phyloP scores from a whole-genome alignment of 306 rosid genomes.

The Luffa acutangula region DNA sequence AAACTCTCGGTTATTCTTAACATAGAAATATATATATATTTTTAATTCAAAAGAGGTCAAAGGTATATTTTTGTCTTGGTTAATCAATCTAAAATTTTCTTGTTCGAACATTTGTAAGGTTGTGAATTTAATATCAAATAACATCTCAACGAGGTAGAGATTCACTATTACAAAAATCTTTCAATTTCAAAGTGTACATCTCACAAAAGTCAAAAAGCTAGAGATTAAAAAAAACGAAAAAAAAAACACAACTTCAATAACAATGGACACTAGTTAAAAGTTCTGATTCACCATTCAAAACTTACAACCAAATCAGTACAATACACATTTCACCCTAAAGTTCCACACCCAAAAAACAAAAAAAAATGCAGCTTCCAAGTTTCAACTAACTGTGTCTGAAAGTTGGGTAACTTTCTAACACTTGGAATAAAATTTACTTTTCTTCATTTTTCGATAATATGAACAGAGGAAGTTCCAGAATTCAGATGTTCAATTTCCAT shows the following conservation, averaged over 20 bases:
- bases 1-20: too few relatives aligned
- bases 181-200: background rate
- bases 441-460: background rate
- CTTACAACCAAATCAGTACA: background rate
- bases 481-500: background rate
- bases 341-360: background rate
- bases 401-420: background rate
- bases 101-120: background rate
- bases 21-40: too few relatives aligned
- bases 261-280: background rate
- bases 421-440: background rate
- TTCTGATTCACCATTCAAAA: background rate
- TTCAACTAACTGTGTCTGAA: background rate
- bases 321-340: background rate
- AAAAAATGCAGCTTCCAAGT: background rate
- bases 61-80: background rate
- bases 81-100: background rate
- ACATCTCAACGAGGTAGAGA: background rate
- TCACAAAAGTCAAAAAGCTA: background rate
- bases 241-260: background rate
- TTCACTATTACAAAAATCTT: background rate
- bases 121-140: background rate
- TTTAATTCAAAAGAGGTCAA: background rate
- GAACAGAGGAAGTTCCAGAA: background rate
- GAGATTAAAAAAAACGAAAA: background rate